These are phyloP conservation scores for Amylostereum areolatum DNA, from an alignment of 1,284 basidiomycete species.

Conservation along the genomic window DNA sequence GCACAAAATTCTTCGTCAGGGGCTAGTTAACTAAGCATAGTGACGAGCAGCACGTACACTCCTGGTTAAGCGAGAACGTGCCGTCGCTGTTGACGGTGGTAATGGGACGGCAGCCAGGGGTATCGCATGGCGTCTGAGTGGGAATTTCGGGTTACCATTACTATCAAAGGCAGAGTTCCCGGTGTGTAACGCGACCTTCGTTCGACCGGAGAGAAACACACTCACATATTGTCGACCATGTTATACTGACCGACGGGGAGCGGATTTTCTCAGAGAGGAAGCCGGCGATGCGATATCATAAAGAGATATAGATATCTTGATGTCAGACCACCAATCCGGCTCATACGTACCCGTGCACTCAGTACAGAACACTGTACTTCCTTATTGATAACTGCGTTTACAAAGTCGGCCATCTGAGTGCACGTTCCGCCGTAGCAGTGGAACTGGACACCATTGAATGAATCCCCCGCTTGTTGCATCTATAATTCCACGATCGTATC, in stretches of 20 bases:
- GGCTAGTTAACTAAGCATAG: too few species aligned
- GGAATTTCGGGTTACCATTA: conserved; percentile 57
- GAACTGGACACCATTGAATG: conserved; percentile 44
- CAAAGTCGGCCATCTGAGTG: too few species aligned
- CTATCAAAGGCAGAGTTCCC: conserved; percentile 64
- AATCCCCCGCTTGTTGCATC: conserved; percentile 40
- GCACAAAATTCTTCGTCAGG: neutral
- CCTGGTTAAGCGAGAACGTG: conserved; percentile 61
- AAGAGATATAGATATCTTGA: conserved; percentile 36
- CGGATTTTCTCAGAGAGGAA: too few species aligned
- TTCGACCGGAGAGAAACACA: too few species aligned
- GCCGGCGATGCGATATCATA: too few species aligned
- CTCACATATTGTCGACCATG: too few species aligned
- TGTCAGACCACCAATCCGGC: conserved; percentile 74
- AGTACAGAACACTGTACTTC: conserved; percentile 39
- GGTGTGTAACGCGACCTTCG: too few species aligned
- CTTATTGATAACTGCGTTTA: conserved; percentile 36
- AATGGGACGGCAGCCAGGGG: conserved; percentile 56
- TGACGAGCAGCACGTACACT: conserved; percentile 39
- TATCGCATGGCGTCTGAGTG: conserved; percentile 54
- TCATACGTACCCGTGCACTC: conserved; percentile 44
- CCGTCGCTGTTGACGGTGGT: conserved; percentile 60
- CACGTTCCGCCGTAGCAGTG: conserved; percentile 35
- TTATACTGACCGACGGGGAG: too few species aligned
- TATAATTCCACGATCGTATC: conserved; percentile 12